A percentile compares a stretch with the other conserved stretches of the same genome.
Evolutionary conservation across 2,329 filamentous ascomycete genomes (phyloP).

Genomic region (Pseudogymnoascus sp.): DNA sequence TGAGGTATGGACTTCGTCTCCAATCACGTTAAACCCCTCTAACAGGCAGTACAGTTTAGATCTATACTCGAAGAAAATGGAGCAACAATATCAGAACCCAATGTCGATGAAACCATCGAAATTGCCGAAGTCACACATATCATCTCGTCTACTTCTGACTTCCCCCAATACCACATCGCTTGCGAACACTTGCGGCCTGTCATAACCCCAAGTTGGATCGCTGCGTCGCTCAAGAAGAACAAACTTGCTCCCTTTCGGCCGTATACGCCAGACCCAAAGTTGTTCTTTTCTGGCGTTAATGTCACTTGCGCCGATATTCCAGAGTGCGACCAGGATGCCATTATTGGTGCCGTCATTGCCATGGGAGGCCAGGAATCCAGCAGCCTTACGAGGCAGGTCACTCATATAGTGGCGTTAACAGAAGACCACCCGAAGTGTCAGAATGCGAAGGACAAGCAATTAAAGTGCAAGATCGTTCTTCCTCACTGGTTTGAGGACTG

Average conservation of each 20-base stretch:
- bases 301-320: constrained; percentile 81
- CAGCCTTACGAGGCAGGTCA: constrained; percentile 64
- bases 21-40: background rate
- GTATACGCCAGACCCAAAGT: constrained; percentile 81
- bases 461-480: constrained; percentile 74
- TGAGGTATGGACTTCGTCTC: background rate
- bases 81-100: constrained; percentile 32
- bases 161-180: constrained; percentile 73
- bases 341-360: constrained; percentile 80
- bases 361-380: constrained; percentile 77
- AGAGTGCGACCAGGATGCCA: constrained; percentile 79
- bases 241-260: constrained; percentile 72
- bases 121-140: constrained; percentile 52
- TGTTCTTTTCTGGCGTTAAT: constrained; percentile 81
- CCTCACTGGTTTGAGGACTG: constrained; percentile 99
- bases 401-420: constrained; percentile 79
- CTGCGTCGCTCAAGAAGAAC: constrained; percentile 57
- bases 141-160: constrained; percentile 75
- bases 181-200: constrained; percentile 75
- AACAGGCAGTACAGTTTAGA: constrained; percentile 17
- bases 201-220: constrained; percentile 75
- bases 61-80: constrained; percentile 26
- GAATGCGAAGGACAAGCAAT: constrained; percentile 53
- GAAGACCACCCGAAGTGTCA: constrained; percentile 66
- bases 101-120: constrained; percentile 32